These are phyloP conservation scores for Starmerella kuoi DNA, from an alignment of 805 yeast species.

Conservation along the genomic window DNA sequence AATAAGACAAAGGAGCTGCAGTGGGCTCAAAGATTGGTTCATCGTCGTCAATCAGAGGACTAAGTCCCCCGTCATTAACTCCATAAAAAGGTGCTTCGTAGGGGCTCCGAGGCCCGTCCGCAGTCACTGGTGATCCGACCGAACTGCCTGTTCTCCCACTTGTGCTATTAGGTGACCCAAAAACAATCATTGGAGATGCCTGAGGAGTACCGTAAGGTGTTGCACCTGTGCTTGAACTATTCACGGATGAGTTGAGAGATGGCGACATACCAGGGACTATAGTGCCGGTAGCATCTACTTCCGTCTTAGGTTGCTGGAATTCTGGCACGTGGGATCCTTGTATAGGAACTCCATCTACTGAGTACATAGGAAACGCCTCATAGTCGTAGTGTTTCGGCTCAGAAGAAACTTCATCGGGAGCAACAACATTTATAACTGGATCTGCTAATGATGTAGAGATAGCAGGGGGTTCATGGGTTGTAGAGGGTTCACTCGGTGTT, in stretches of 20 bases:
- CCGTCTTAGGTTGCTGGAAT: conserved; percentile 4
- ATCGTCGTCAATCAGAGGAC: conserved; percentile 8
- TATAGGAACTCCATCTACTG: conserved; percentile 15
- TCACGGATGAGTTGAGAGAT: neutral
- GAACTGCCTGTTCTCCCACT: neutral
- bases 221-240: neutral
- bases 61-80: conserved; percentile 1
- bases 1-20: neutral
- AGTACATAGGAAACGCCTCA: conserved; percentile 17
- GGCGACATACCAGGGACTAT: conserved; percentile 1
- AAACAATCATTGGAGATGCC: neutral
- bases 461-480: too few species aligned
- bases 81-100: conserved; percentile 1
- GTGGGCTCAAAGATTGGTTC: neutral
- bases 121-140: conserved; percentile 6
- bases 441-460: conserved; percentile 4
- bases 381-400: conserved; percentile 1
- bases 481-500: too few species aligned
- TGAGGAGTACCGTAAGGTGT: conserved; percentile 7
- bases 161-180: conserved; percentile 1
- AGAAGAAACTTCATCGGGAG: conserved; percentile 10
- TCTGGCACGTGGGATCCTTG: conserved; percentile 2
- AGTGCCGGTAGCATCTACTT: neutral
- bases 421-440: conserved; percentile 20
- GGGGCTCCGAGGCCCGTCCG: conserved; percentile 5